phyloP scores from a whole-genome alignment of 2,329 filamentous ascomycete genomes.

The Aspergillus neoniger region DNA sequence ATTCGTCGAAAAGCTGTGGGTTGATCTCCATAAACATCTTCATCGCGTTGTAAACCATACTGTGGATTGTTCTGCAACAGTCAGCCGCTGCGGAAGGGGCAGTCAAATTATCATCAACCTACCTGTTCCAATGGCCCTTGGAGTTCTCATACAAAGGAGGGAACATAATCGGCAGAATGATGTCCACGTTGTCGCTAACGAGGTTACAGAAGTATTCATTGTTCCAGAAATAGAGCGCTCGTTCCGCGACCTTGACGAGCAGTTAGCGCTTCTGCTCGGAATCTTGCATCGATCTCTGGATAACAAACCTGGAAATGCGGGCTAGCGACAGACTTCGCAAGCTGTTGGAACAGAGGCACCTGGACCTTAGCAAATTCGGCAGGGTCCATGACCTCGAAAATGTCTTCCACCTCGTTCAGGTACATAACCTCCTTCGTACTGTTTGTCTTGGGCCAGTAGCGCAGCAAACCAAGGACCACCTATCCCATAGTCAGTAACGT shows the following conservation, averaged over 20 bases:
- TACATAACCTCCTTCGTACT: slow-evolving; percentile 99
- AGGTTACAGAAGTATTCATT: slow-evolving; percentile 99
- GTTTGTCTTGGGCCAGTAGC: slow-evolving; percentile 99
- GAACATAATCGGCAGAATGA: slow-evolving; percentile 99
- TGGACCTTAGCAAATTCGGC: slow-evolving; percentile 98
- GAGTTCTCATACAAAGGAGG: slow-evolving; percentile 97
- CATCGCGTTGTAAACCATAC: slow-evolving; percentile 99
- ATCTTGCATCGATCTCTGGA: background rate
- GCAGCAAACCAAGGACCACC: slow-evolving; percentile 90
- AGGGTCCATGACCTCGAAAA: slow-evolving; percentile 99
- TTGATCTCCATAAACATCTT: slow-evolving; percentile 99
- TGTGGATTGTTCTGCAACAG: slow-evolving; percentile 84
- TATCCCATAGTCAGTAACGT: slow-evolving; percentile 37
- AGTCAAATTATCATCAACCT: slow-evolving; percentile 34
- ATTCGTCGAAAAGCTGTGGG: slow-evolving; percentile 96
- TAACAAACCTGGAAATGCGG: slow-evolving; percentile 82
- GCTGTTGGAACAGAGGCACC: slow-evolving; percentile 93
- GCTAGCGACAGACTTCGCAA: slow-evolving; percentile 96
- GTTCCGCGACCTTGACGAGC: slow-evolving; percentile 74
- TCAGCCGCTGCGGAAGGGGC: slow-evolving; percentile 14
- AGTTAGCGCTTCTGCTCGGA: slow-evolving; percentile 14
- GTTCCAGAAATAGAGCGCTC: slow-evolving; percentile 99
- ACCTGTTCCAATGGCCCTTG: slow-evolving; percentile 99
- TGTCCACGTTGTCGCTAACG: slow-evolving; percentile 97
- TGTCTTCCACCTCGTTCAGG: slow-evolving; percentile 97